Base-by-base conservation (phyloP, 2,329 filamentous ascomycete genomes). In the Diaporthe australafricana region DNA sequence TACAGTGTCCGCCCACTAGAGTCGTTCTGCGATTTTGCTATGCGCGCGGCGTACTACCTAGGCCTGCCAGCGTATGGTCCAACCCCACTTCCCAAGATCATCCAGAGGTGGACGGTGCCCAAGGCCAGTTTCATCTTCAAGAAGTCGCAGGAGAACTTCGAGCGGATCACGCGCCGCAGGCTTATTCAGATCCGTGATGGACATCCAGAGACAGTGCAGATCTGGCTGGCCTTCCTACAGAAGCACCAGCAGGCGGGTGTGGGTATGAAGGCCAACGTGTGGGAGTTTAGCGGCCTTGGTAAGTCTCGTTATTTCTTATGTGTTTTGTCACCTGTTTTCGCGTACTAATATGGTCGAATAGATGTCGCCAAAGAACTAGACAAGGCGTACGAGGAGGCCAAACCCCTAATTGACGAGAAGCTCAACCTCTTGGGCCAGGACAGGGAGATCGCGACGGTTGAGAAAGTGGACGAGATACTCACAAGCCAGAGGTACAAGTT, bases 211-310 rank as follows among this genome's bases (percentile, higher is more conserved):
- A 92, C 91, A 1, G 95, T 99, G 45, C 93, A 97, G 82, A 83
- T 95, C 35, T 99, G 96, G 96, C 85, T 99, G 72, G 95, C 94
- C 0, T 98, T 97, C 80, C 82, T 99, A 79, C 90, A 93, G 79
- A 97, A 97, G 83, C 93, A 98, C 80, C 94, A 95, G 52, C 97
- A 96, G 81, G 94, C 97, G 76, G 96, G 96, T n/a, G 92, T 98
- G 50, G 96, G 96, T 78, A 97, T 99, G 95, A 99, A 99, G 88
- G 96, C 96, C 68, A 98, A 99, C 81, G 89, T 98, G 63, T 99
- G 93, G 91, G 94, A 98, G 80, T 95, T 94, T 82, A 91, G 93
- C 78, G 88, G 89, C 71, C 80, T 95, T 72, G 92, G 93, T 93
- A 87, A 74, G 83, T 80, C 65, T 7, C 8, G 5, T 14, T 48